Percentiles rank a stretch among this genome's conserved stretches.
phyloP scores from a whole-genome alignment of 169 alveolate genomes.

The Plasmodium yoelii region DNA sequence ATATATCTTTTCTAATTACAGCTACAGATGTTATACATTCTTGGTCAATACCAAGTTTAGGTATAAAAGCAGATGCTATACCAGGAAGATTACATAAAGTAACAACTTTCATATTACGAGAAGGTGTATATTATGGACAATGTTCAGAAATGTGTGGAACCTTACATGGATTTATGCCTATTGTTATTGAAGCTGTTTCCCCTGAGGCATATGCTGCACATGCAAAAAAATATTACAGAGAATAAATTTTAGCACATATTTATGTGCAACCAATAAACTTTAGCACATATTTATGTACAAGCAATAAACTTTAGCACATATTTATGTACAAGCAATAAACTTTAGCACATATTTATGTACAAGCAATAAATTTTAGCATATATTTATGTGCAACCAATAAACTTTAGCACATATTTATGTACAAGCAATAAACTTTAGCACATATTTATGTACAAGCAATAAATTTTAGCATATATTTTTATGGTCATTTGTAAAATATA shows the following conservation, averaged over 20 bases:
- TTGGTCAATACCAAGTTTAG: conserved; percentile 90
- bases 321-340: too few relatives aligned
- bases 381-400: too few relatives aligned
- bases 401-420: too few relatives aligned
- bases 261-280: too few relatives aligned
- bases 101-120: conserved; percentile 91
- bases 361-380: too few relatives aligned
- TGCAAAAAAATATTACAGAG: conserved; percentile 93
- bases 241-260: conserved; percentile 36
- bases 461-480: background rate
- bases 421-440: too few relatives aligned
- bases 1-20: conserved; percentile 89
- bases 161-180: conserved; percentile 94
- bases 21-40: conserved; percentile 90
- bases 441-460: background rate
- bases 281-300: too few relatives aligned
- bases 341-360: too few relatives aligned
- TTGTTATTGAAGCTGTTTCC: conserved; percentile 92
- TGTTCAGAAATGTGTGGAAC: conserved; percentile 94
- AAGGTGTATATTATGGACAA: conserved; percentile 94
- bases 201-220: conserved; percentile 94
- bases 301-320: too few relatives aligned
- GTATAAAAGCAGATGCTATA: conserved; percentile 93
- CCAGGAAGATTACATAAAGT: conserved; percentile 91
- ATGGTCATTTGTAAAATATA: background rate